Conservation (phyloP, 257 asterid species). For the Echites panduratus region DNA sequence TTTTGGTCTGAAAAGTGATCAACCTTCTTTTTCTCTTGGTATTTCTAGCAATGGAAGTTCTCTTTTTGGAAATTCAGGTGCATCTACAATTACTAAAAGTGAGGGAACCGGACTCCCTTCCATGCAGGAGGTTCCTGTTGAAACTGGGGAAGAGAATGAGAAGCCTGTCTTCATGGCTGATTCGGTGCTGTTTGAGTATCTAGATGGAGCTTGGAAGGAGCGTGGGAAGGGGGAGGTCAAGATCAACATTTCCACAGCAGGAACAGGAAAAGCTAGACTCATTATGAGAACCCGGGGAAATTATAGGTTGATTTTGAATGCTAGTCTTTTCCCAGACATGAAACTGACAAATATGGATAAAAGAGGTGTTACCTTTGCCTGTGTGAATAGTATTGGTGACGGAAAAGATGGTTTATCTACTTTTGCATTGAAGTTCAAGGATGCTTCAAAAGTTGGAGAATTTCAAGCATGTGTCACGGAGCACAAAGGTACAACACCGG, state of each 20-base stretch:
- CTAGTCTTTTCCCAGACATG: constrained; percentile 84
- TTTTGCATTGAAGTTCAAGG: constrained; percentile 80
- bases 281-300: constrained; percentile 83
- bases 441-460: constrained; percentile 54
- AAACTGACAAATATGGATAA: constrained; percentile 88
- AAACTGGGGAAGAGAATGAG: constrained; percentile 81
- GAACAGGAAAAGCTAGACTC: constrained; percentile 65
- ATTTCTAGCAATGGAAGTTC: constrained; percentile 31
- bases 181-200: constrained; percentile 57
- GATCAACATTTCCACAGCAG: constrained; percentile 50
- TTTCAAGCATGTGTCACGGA: constrained; percentile 53
- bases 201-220: constrained; percentile 78
- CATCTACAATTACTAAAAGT: constrained; percentile 27
- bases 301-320: constrained; percentile 75
- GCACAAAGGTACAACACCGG: constrained; percentile 33
- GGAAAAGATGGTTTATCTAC: constrained; percentile 72
- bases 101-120: constrained; percentile 53
- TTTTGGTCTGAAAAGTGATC: constrained; percentile 33
- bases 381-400: constrained; percentile 67
- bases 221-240: constrained; percentile 91
- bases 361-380: constrained; percentile 84
- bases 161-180: constrained; percentile 59
- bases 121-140: constrained; percentile 58
- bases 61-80: constrained; percentile 30
- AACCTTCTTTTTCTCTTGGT: constrained; percentile 44